Percentiles rank a stretch among this genome's conserved stretches.
phyloP scores from a whole-genome alignment of 2,329 filamentous ascomycete genomes.

The Amauroascus niger region DNA sequence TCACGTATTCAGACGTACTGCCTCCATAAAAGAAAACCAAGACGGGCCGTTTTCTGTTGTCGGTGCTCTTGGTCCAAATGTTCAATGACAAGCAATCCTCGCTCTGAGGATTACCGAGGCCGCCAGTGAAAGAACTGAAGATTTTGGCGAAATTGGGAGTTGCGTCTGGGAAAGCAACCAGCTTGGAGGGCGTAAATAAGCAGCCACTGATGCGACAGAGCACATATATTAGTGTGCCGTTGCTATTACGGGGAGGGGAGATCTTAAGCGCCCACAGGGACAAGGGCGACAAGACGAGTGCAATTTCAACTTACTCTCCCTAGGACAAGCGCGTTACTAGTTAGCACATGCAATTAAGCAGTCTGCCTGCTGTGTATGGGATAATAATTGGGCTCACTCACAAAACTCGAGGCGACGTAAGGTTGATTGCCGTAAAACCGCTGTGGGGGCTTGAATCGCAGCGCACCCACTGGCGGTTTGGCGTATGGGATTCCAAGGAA shows the following conservation, averaged over 20 bases:
- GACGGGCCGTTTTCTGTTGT: constrained; percentile 2
- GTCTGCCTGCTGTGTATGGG: too few relatives aligned
- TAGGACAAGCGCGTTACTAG: background rate
- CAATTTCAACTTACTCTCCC: background rate
- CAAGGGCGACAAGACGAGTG: too few relatives aligned
- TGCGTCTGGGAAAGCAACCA: constrained; percentile 8
- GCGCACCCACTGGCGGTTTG: constrained; percentile 20
- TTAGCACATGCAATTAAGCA: too few relatives aligned
- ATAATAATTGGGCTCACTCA: constrained; percentile 12
- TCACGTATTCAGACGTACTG: background rate
- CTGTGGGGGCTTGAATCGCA: constrained; percentile 24
- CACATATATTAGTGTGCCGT: background rate
- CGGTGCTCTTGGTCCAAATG: constrained; percentile 6
- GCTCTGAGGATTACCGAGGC: constrained; percentile 7
- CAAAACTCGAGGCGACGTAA: constrained; percentile 17
- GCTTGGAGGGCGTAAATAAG: constrained; percentile 2
- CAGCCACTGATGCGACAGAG: constrained; percentile 8
- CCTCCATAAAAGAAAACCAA: constrained; percentile 12
- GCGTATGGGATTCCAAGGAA: constrained; percentile 27
- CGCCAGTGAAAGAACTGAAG: constrained; percentile 9
- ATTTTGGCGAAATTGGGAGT: constrained; percentile 5
- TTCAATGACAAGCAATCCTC: constrained; percentile 13
- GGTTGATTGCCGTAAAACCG: constrained; percentile 12
- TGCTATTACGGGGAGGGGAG: background rate
- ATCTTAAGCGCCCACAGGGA: too few relatives aligned